Base-by-base conservation (phyloP, 2,329 filamentous ascomycete species). In the Teratosphaeria epicoccoides region DNA sequence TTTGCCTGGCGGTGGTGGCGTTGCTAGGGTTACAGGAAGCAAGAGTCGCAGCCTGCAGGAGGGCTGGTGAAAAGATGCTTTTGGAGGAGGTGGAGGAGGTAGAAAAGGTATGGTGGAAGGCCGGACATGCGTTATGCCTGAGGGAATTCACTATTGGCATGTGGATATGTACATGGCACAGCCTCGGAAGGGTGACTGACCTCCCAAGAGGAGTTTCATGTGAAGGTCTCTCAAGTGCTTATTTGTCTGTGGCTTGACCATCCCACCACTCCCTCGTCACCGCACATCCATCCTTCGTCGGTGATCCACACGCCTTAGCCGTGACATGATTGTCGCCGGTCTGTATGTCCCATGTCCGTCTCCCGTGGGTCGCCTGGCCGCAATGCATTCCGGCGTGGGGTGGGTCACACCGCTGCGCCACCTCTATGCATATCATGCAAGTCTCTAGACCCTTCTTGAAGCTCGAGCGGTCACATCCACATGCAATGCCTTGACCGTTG, bases 391-490 rank as follows among this genome's bases (percentile, higher is more conserved):
- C n/a, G n/a, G n/a, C n/a, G n/a, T n/a, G n/a, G n/a, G n/a, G n/a
- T n/a, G n/a, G n/a, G n/a, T n/a, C n/a, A n/a, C n/a, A n/a, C n/a
- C n/a, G n/a, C 44, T 25, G 44, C 44, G 44, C 44, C 44, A 46
- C 44, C 44, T n/a, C 44, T 24, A 46, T 46, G 44, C 44, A 26
- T 26, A 23, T n/a, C n/a, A n/a, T 46, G 44, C 44, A 24, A 28
- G 26, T 12, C 26, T 10, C 12, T n/a, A 37, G 33, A 40, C 33
- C 33, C 33, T 40, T 40, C n/a, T 40, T 17, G n/a, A 40, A 40
- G 33, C 33, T 40, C 20, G 14, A 40, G 14, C 33, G n/a, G 11
- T 37, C 7, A 40, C 14, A 17, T 17, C 33, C 20, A 17, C 33
- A 40, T 40, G 33, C 14, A 40, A 20, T 40, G 10, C 33, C n/a